These are phyloP conservation scores for Mycena galericulata DNA, from an alignment of 768 basidiomycete species.

Conservation along the genomic window DNA sequence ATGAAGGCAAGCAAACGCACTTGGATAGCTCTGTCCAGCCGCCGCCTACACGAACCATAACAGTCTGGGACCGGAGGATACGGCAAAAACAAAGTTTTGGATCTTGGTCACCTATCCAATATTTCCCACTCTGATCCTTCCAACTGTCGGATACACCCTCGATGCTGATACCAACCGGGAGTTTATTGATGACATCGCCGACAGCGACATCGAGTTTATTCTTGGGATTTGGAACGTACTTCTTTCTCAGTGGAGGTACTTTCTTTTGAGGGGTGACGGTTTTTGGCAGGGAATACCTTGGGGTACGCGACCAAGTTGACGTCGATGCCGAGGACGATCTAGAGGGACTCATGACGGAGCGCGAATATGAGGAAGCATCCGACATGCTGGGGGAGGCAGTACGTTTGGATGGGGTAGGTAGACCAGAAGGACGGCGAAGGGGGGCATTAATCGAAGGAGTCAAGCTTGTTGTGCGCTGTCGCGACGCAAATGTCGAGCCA, in stretches of 20 bases:
- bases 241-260: conserved; percentile 60
- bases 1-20: conserved; percentile 56
- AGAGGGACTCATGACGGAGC: conserved; percentile 54
- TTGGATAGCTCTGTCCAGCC: conserved; percentile 94
- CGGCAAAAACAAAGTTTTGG: conserved; percentile 93
- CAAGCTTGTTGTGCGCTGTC: conserved; percentile 82
- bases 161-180: conserved; percentile 86
- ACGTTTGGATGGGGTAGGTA: conserved; percentile 52
- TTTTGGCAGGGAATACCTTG: conserved; percentile 63
- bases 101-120: conserved; percentile 95
- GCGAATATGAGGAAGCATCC: conserved; percentile 65
- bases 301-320: conserved; percentile 78
- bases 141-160: conserved; percentile 87
- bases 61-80: conserved; percentile 90
- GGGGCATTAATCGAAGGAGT: conserved; percentile 49
- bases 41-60: conserved; percentile 97
- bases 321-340: conserved; percentile 59
- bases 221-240: conserved; percentile 90
- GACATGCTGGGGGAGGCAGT: conserved; percentile 73
- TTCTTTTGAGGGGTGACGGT: conserved; percentile 62
- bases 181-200: conserved; percentile 90
- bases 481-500: conserved; percentile 83
- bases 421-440: conserved; percentile 46
- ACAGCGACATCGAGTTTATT: conserved; percentile 94
- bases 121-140: conserved; percentile 94